Conservation (phyloP, 2,329 filamentous ascomycete species). For the Tolypocladium guangdongense region DNA sequence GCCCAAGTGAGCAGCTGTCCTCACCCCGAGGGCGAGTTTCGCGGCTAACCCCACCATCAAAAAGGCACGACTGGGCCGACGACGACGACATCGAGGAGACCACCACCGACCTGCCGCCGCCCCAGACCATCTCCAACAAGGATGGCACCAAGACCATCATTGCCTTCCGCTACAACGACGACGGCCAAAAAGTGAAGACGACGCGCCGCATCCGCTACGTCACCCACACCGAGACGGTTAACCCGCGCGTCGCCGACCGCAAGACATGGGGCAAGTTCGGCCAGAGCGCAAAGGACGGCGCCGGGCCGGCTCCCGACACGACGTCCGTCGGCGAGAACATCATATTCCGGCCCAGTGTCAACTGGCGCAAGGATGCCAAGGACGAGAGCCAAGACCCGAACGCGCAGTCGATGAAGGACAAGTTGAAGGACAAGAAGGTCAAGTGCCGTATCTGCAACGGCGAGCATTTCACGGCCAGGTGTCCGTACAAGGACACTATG, state of each 20-base stretch:
- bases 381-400: constrained; percentile 66
- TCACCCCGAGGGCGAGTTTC: not conserved
- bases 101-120: constrained; percentile 60
- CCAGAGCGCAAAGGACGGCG: constrained; percentile 69
- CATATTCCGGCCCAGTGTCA: constrained; percentile 82
- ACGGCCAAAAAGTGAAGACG: constrained; percentile 92
- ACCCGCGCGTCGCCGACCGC: constrained; percentile 91
- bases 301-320: constrained; percentile 78
- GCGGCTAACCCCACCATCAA: constrained; percentile 26
- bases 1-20: constrained; percentile 24
- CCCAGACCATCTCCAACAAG: constrained; percentile 90
- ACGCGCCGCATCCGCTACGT: constrained; percentile 91
- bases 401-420: constrained; percentile 64
- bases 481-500: constrained; percentile 99
- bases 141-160: constrained; percentile 96
- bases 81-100: constrained; percentile 80
- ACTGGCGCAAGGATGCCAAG: constrained; percentile 87
- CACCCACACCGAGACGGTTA: constrained; percentile 84
- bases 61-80: constrained; percentile 82
- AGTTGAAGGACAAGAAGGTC: constrained; percentile 98
- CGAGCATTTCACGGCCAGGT: constrained; percentile 98
- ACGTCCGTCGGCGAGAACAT: constrained; percentile 97
- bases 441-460: constrained; percentile 98
- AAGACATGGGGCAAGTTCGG: constrained; percentile 93
- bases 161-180: constrained; percentile 81